Percentiles rank a stretch among this genome's conserved stretches.
Conservation (phyloP, 495 filamentous ascomycete genomes). For the Chaetomium cochliodes region DNA sequence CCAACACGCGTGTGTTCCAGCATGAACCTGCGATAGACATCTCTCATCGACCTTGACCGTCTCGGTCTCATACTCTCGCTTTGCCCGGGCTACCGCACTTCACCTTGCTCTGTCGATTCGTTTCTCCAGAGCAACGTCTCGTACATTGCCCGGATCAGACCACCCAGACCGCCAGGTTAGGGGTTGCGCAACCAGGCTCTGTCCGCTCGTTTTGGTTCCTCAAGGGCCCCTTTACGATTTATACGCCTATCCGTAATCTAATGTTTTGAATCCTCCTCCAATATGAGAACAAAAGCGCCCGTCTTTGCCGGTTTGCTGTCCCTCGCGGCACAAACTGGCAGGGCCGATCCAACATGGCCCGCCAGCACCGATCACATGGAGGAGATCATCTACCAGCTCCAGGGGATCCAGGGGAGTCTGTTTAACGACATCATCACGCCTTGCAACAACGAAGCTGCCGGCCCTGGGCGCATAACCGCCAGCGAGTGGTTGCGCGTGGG, state of each 20-base stretch:
- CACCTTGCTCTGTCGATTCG: neutral
- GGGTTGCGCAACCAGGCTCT: neutral
- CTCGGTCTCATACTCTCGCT: constrained; percentile 14
- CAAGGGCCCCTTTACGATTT: neutral
- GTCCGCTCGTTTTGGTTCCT: constrained; percentile 9
- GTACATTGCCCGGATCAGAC: neutral
- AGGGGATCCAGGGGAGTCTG: constrained; percentile 51
- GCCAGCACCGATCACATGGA: constrained; percentile 59
- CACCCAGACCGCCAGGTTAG: neutral
- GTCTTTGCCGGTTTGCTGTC: constrained; percentile 36
- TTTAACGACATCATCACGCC: constrained; percentile 58
- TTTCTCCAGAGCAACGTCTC: neutral
- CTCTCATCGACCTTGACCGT: constrained; percentile 8
- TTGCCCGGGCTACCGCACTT: neutral
- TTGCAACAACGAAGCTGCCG: constrained; percentile 55
- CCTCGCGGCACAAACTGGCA: constrained; percentile 31
- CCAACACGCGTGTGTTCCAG: constrained; percentile 2
- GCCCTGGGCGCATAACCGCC: constrained; percentile 55
- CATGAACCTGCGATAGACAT: neutral
- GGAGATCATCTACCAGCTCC: constrained; percentile 60
- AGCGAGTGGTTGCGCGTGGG: constrained; percentile 62
- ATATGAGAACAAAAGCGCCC: constrained; percentile 30
- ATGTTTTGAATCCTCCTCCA: constrained; percentile 22
- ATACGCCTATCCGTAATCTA: constrained; percentile 5
- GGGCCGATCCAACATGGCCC: constrained; percentile 59